phyloP scores from a whole-genome alignment of 495 filamentous ascomycete genomes.

The Amphirosellinia nigrospora region DNA sequence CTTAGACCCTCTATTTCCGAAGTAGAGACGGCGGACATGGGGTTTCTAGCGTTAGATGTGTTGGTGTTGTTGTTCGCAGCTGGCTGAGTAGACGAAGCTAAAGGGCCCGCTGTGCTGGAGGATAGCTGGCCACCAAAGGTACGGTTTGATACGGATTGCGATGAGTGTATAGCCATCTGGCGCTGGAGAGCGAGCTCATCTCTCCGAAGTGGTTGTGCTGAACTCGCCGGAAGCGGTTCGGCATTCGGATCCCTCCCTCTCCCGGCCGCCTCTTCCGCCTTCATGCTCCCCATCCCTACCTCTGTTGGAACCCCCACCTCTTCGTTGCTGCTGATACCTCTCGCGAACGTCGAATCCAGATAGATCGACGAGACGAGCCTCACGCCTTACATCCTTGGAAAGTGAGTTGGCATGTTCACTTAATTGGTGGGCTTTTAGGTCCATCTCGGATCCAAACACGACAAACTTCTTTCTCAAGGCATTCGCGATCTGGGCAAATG shows the following conservation, averaged over 20 bases:
- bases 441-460: conserved; percentile 94
- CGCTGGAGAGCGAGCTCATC: conserved; percentile 93
- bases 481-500: conserved; percentile 82
- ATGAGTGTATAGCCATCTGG: conserved; percentile 87
- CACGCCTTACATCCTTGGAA: conserved; percentile 82
- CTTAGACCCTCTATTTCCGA: conserved; percentile 46
- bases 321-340: conserved; percentile 68
- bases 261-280: conserved; percentile 54
- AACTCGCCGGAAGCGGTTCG: conserved; percentile 77
- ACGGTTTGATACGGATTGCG: conserved; percentile 76
- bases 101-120: conserved; percentile 33
- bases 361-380: conserved; percentile 86
- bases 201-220: conserved; percentile 80
- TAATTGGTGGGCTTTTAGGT: conserved; percentile 86
- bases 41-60: conserved; percentile 21
- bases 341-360: conserved; percentile 80
- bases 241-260: conserved; percentile 68
- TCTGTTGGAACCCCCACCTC: conserved; percentile 54
- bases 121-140: conserved; percentile 85
- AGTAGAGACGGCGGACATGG: conserved; percentile 25
- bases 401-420: conserved; percentile 76
- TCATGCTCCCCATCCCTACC: conserved; percentile 32
- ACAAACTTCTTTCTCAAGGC: conserved; percentile 97
- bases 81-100: conserved; percentile 27
- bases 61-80: conserved; percentile 9